A percentile compares a stretch with the other conserved stretches of the same genome.
These are phyloP conservation scores for Globisporangium irregulare DNA, from an alignment of 352 stramenopile species.

Conservation along the genomic window DNA sequence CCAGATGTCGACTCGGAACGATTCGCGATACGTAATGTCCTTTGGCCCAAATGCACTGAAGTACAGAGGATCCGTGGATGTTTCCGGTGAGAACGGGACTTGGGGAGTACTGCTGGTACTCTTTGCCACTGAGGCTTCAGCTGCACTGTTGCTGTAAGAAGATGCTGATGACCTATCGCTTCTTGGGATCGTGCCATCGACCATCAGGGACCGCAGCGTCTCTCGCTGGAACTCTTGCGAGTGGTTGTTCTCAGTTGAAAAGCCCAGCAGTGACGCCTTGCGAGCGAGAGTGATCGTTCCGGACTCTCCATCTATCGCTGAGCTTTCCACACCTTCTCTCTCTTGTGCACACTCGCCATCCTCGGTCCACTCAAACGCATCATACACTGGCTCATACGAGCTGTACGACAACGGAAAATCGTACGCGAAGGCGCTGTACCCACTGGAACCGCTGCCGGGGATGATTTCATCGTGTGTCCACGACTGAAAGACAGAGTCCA, in stretches of 20 bases:
- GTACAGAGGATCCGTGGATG: conserved; percentile 38
- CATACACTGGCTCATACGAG: conserved; percentile 6
- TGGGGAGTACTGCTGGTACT: not conserved
- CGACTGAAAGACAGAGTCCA: conserved; percentile 20
- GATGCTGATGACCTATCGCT: not conserved
- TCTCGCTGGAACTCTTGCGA: conserved; percentile 31
- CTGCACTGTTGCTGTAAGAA: not conserved
- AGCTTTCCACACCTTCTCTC: not conserved
- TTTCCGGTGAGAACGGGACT: conserved; percentile 15
- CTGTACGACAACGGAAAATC: conserved; percentile 10
- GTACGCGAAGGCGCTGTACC: conserved; percentile 17
- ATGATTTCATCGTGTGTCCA: conserved; percentile 21
- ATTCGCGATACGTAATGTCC: conserved; percentile 37
- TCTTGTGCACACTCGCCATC: not conserved
- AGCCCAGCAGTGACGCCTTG: not conserved
- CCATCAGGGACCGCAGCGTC: conserved; percentile 43
- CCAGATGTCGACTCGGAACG: conserved; percentile 70
- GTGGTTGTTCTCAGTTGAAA: conserved; percentile 12
- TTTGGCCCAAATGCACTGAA: conserved; percentile 57
- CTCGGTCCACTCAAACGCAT: conserved; percentile 17
- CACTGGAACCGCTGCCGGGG: not conserved
- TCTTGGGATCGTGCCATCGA: conserved; percentile 10
- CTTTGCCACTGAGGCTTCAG: not conserved
- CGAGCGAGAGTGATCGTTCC: not conserved
- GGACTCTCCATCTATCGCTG: not conserved